Percentiles rank a stretch among this genome's conserved stretches.
These are phyloP conservation scores for Bassia scoparia DNA, from an alignment of 148 eudicot genomes.

Conservation along the genomic window DNA sequence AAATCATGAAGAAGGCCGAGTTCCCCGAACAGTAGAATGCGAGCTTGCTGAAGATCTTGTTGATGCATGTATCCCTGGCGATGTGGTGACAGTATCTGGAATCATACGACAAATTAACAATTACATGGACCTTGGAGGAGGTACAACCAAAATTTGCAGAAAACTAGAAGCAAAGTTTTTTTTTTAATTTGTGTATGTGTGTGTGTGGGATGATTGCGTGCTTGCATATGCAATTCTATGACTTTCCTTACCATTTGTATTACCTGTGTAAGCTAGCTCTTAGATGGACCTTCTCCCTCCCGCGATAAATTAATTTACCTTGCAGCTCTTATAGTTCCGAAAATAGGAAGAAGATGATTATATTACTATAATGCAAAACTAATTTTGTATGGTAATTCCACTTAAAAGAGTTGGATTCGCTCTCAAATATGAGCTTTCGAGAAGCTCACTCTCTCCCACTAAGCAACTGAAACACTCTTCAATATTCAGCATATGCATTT, in stretches of 20 bases:
- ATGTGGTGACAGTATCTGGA: conserved; percentile 88
- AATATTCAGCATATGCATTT: too few species aligned
- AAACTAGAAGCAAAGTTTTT: not conserved
- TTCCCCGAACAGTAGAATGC: conserved; percentile 95
- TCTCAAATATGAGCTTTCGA: too few species aligned
- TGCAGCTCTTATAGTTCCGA: too few species aligned
- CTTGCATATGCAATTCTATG: not conserved
- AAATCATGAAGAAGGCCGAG: conserved; percentile 98
- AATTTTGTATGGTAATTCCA: too few species aligned
- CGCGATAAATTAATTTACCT: too few species aligned
- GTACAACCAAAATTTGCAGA: conserved; percentile 32
- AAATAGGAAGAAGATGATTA: too few species aligned
- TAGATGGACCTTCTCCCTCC: too few species aligned
- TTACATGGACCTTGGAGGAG: conserved; percentile 99
- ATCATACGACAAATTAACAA: conserved; percentile 89
- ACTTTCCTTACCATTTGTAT: not conserved
- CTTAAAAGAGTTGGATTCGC: too few species aligned
- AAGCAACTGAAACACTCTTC: too few species aligned
- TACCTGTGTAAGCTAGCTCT: too few species aligned
- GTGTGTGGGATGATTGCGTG: not conserved
- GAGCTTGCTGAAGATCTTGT: conserved; percentile 95
- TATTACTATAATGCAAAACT: too few species aligned
- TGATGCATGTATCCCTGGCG: conserved; percentile 98
- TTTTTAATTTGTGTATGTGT: not conserved
- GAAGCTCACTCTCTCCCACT: too few species aligned